Conservation (phyloP, 306 rosid genomes). For the Gastrolobium bilobum region DNA sequence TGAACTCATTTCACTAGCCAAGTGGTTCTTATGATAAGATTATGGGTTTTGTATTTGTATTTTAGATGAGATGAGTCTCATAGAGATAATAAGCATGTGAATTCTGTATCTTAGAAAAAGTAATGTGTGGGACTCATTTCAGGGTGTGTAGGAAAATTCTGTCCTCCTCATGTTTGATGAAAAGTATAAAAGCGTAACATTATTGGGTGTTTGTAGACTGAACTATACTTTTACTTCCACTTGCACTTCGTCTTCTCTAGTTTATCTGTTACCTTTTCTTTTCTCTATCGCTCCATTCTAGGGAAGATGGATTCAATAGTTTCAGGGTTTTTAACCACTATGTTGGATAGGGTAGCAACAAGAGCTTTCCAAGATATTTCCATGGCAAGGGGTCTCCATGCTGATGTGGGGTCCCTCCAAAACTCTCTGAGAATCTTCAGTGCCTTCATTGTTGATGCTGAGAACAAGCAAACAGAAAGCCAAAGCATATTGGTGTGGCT, state of each 20-base stretch:
- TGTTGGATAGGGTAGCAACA: constrained; percentile 8
- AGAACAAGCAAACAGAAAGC: constrained; percentile 26
- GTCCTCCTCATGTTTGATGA: no score
- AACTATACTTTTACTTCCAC: not conserved
- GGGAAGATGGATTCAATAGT: constrained; percentile 17
- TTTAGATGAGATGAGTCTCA: no score
- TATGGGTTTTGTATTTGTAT: no score
- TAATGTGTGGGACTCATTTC: no score
- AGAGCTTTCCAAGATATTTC: constrained; percentile 17
- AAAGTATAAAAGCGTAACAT: not conserved
- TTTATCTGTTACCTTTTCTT: not conserved
- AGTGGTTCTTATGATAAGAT: no score
- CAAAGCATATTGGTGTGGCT: constrained; percentile 13
- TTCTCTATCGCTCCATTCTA: not conserved
- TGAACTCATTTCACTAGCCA: no score
- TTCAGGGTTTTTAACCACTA: not conserved
- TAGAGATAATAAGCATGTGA: no score
- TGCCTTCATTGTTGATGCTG: constrained; percentile 41
- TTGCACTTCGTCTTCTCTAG: not conserved
- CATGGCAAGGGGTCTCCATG: constrained; percentile 29
- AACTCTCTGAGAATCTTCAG: constrained; percentile 28
- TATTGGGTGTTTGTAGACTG: not conserved
- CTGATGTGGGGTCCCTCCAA: constrained; percentile 16
- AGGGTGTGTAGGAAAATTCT: no score
- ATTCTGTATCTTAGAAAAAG: no score